Evolutionary conservation across 176 grass and related monocot genomes (phyloP), one percentile per base, ranked within the genome.

Genomic region (Carex parvula): DNA sequence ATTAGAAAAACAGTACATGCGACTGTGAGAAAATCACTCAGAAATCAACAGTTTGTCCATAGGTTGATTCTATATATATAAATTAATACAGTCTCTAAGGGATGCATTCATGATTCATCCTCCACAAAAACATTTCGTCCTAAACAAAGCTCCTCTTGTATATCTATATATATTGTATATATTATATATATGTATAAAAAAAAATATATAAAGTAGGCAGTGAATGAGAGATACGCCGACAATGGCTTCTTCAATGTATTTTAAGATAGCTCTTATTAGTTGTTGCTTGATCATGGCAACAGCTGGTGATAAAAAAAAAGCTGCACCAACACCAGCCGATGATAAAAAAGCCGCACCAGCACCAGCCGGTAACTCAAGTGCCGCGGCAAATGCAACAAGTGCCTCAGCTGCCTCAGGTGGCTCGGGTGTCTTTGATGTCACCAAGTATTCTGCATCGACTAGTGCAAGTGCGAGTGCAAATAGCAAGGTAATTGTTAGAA

Each of bases 371-470:
- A 46, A n/a, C 48, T n/a, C 59, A 3, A 81, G 26, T 17, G 22
- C 15, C 22, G 37, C 16, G 16, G 24, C 2, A 50, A 50, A 50
- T 50, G 46, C 46, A 2, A 11, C 46, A 50, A 11, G 46, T 50
- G 46, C 46, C 46, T 2, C 46, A 48, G 10, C 46, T 48, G 44
- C 44, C 8, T 48, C 79, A 14, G 8, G 35, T 48, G 79, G 59
- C n/a, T 22, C 79, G 42, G 62, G 62, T 41, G 26, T 84, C 63
- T 84, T 84, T 62, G 83, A 84, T 50, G 83, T 84, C 8, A 84
- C 83, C 66, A 84, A 84, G 22, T 84, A 74, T 48, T 57, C 53
- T 14, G 83, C 83, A 41, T 84, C 83, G 0, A 33, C 21, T 15
- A 70, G 66, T 61, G 83, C 83, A 22, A 84, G 44, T 18, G 50